These are phyloP conservation scores for Colletotrichum salicis DNA, from an alignment of 2,329 filamentous ascomycete species.

Conservation along the genomic window DNA sequence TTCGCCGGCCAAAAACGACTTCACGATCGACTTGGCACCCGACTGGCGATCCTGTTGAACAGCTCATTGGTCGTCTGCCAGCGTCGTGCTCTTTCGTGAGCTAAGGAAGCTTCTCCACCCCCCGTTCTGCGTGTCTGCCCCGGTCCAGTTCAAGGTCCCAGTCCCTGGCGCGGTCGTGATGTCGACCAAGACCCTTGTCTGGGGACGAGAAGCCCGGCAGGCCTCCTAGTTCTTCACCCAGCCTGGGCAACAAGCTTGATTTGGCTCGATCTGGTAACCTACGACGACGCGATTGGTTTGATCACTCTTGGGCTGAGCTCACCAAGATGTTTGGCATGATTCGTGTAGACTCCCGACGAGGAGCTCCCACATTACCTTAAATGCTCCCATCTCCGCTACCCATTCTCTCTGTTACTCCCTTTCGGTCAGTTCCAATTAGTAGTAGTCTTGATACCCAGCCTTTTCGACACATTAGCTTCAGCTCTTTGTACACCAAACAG, in stretches of 20 bases:
- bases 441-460: not conserved
- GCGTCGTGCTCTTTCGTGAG: constrained; percentile 13
- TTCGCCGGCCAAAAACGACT: not conserved
- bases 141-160: not conserved
- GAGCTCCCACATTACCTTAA: constrained; percentile 16
- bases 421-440: not conserved
- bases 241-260: constrained; percentile 26
- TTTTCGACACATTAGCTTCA: not conserved
- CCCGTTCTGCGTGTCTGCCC: not conserved
- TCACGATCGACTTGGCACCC: constrained; percentile 26
- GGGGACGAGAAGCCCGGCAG: not conserved
- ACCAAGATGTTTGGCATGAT: constrained; percentile 12
- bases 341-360: not conserved
- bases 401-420: not conserved
- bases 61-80: not conserved
- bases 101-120: constrained; percentile 22
- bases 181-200: constrained; percentile 33
- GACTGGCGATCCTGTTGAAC: constrained; percentile 9
- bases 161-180: constrained; percentile 30
- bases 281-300: constrained; percentile 18
- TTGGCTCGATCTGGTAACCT: constrained; percentile 13
- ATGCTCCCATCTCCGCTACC: constrained; percentile 1
- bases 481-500: not conserved
- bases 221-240: not conserved
- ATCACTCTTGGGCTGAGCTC: not conserved